phyloP scores from a whole-genome alignment of 2,329 filamentous ascomycete genomes.

The Penicillium capsulatum region DNA sequence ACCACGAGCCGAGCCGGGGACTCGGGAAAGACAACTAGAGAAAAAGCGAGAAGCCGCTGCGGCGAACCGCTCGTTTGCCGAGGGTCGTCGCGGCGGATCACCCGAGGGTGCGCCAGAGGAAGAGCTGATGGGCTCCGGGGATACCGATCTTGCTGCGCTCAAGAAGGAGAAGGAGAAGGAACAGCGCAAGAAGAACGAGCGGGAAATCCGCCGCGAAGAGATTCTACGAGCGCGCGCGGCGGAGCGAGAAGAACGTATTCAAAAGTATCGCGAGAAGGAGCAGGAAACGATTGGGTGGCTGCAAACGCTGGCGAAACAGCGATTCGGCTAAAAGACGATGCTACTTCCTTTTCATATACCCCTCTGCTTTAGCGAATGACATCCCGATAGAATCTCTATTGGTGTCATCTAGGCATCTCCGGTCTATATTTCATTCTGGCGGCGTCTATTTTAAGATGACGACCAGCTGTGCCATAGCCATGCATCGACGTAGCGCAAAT shows the following conservation, averaged over 20 bases:
- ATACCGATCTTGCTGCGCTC: slow-evolving; percentile 58
- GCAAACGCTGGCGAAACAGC: slow-evolving; percentile 69
- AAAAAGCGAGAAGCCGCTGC: slow-evolving; percentile 72
- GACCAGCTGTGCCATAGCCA: too few species aligned
- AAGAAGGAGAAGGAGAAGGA: slow-evolving; percentile 63
- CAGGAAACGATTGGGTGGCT: slow-evolving; percentile 79
- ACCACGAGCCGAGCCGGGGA: slow-evolving; percentile 77
- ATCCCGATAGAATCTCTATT: too few species aligned
- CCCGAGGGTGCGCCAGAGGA: slow-evolving; percentile 65
- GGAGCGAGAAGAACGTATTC: slow-evolving; percentile 73
- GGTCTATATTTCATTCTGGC: too few species aligned
- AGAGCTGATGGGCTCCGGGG: slow-evolving; percentile 66
- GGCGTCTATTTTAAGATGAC: too few species aligned
- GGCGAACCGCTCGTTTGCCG: slow-evolving; percentile 66
- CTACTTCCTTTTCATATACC: too few species aligned
- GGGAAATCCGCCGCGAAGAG: slow-evolving; percentile 79
- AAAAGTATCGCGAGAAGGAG: slow-evolving; percentile 69
- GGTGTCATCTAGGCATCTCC: too few species aligned
- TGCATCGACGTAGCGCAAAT: too few species aligned
- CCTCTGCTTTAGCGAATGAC: too few species aligned
- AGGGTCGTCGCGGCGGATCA: slow-evolving; percentile 59
- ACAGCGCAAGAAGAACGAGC: slow-evolving; percentile 73
- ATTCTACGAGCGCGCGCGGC: slow-evolving; percentile 67
- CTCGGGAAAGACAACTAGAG: slow-evolving; percentile 77
- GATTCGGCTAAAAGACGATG: slow-evolving; percentile 59